Evolutionary conservation across 345 rosid genomes (phyloP), one percentile per base, ranked within the genome.

Genomic region (Brassica napus): DNA sequence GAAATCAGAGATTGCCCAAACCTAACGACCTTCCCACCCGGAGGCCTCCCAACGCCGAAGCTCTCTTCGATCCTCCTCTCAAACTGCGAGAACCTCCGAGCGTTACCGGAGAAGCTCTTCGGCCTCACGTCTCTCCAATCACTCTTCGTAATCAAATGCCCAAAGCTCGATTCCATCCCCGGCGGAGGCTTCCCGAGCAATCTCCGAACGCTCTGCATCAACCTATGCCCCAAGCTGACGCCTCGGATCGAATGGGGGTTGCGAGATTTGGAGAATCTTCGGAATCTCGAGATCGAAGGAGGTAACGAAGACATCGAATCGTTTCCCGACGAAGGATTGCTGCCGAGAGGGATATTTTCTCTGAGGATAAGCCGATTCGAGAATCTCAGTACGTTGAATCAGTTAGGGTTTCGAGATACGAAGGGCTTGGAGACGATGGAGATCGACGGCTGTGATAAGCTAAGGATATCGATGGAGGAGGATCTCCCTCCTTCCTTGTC

Each of bases 1-100:
- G 81, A 76, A 47, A 78, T 84, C 9, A 76, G 84, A 18, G 82
- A 81, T 31, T 84, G 86, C 63, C 84, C 86, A 9, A 81, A 78
- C 12, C 71, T 84, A 54, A 14, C 4, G 30, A 61, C 8, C 6
- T 78, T 84, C 73, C 84, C 82, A 5, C 69, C 5, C 18, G 82
- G 68, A 57, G 86, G 86, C 74, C 71, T 83, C 37, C 80, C 66
- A 18, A 68, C 81, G 1, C 82, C 82, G 49, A 81, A 81, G 64
- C 81, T 84, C 62, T 75, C 74, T 1, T 81, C 84, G 5, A 42
- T 81, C 72, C 16, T 84, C 15, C 63, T 84, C 67, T 78, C 80
- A 10, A 84, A 84, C 81, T 84, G 84, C 76, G 37, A 3, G 18
- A 78, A 75, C 49, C 82, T 84, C 63, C 76, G 65, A 74, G 66